A percentile compares a stretch with the other conserved stretches of the same genome.
Conservation (phyloP, 148 eudicot genomes). For the Chenopodium formosanum region DNA sequence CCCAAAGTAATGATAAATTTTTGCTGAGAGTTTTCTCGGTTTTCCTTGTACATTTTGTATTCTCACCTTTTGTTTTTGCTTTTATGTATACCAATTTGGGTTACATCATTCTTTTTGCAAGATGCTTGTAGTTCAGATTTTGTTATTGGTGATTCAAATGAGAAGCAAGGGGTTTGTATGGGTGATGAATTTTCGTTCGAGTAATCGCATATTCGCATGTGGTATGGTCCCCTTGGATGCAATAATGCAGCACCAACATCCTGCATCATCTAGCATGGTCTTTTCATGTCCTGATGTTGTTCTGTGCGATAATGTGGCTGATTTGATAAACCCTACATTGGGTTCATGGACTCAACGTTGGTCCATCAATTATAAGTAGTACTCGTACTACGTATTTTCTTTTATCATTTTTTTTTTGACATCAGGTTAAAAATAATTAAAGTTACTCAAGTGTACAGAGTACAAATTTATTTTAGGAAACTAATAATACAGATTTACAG, state of each 20-base stretch:
- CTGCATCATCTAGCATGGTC: not conserved
- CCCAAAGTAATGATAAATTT: constrained; percentile 5
- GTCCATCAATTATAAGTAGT: not conserved
- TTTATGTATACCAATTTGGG: not conserved
- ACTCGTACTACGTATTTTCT: too few relatives aligned
- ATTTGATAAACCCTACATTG: not conserved
- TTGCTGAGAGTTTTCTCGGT: constrained; percentile 28
- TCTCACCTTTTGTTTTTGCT: not conserved
- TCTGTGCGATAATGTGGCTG: not conserved
- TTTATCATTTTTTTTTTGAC: too few relatives aligned
- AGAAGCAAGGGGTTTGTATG: not conserved
- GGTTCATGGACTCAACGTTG: not conserved
- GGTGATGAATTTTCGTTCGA: not conserved
- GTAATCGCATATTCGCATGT: too few relatives aligned
- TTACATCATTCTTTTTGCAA: not conserved
- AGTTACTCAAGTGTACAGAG: too few relatives aligned
- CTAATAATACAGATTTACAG: too few relatives aligned
- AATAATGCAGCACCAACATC: not conserved
- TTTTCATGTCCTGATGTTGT: not conserved
- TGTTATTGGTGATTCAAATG: not conserved
- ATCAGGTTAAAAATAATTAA: too few relatives aligned
- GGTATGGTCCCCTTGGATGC: not conserved
- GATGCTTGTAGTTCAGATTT: not conserved
- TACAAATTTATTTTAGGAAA: too few relatives aligned
- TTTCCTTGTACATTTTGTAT: constrained; percentile 9